Conservation (phyloP, 1,284 basidiomycete species). For the Ceratobasidium sp. region DNA sequence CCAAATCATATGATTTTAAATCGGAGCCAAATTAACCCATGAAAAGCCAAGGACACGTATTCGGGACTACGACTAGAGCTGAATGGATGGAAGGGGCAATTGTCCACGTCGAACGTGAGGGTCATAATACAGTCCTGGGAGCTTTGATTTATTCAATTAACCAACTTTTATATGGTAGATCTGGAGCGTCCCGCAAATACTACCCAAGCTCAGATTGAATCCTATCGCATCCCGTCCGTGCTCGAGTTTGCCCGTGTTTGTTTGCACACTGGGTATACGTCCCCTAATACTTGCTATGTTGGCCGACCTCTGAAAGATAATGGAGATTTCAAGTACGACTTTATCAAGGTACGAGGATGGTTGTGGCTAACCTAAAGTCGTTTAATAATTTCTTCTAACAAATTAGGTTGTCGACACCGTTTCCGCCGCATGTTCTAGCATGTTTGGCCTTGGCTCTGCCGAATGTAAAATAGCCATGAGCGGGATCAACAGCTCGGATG, state of each 20-base stretch:
- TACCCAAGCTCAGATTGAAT: constrained; percentile 9
- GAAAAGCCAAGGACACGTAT: constrained; percentile 23
- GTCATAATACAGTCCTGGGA: too few species aligned
- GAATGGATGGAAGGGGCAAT: constrained; percentile 20
- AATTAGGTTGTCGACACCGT: constrained; percentile 25
- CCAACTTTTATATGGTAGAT: not conserved
- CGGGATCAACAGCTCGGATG: constrained; percentile 3
- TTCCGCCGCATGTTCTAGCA: constrained; percentile 17
- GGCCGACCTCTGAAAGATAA: constrained; percentile 20
- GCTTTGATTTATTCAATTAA: not conserved
- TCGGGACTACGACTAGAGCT: constrained; percentile 1
- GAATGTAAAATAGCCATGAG: constrained; percentile 36
- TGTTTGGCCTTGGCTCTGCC: constrained; percentile 12
- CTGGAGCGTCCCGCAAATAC: constrained; percentile 16
- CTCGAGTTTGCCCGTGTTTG: constrained; percentile 22
- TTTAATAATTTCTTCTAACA: not conserved
- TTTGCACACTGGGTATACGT: constrained; percentile 3
- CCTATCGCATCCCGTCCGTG: constrained; percentile 31
- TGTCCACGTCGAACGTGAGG: constrained; percentile 28
- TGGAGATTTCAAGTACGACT: constrained; percentile 13
- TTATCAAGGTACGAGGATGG: constrained; percentile 33
- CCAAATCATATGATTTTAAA: not conserved
- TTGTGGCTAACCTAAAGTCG: not conserved
- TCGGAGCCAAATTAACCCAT: not conserved
- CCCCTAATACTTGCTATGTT: constrained; percentile 20